Evolutionary conservation across 1,139 yeast genomes (phyloP).

Genomic region (Hyphopichia buzzinii): DNA sequence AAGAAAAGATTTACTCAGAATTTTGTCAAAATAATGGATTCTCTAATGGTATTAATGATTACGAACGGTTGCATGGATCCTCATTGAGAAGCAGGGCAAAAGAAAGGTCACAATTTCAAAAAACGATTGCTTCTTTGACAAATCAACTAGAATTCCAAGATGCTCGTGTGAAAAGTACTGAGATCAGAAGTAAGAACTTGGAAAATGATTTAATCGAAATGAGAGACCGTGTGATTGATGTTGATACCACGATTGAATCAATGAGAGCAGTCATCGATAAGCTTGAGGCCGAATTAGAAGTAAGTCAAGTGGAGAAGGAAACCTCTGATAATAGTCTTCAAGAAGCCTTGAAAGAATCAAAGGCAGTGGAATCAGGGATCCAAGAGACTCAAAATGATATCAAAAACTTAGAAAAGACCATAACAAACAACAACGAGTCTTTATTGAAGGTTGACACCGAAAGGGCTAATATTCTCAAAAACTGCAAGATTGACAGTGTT

Average conservation of each 20-base stretch:
- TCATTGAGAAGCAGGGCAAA: constrained; percentile 58
- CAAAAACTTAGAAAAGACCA: constrained; percentile 25
- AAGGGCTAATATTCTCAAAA: constrained; percentile 60
- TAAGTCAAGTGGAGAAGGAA: constrained; percentile 36
- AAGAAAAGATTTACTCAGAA: constrained; percentile 44
- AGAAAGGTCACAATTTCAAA: constrained; percentile 60
- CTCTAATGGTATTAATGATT: constrained; percentile 54
- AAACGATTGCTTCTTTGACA: constrained; percentile 59
- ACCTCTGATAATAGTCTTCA: constrained; percentile 23
- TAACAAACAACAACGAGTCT: constrained; percentile 48
- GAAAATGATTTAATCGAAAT: constrained; percentile 21
- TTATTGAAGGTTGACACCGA: constrained; percentile 56
- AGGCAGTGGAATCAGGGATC: constrained; percentile 28
- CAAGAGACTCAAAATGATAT: constrained; percentile 36
- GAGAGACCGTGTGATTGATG: constrained; percentile 11
- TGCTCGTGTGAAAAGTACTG: constrained; percentile 52
- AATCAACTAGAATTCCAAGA: constrained; percentile 65
- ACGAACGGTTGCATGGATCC: constrained; percentile 67
- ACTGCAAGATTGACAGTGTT: constrained; percentile 73
- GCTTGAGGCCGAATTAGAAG: constrained; percentile 51
- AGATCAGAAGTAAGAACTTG: constrained; percentile 40
- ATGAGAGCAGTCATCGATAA: constrained; percentile 40
- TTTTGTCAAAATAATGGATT: constrained; percentile 59
- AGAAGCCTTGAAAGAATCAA: constrained; percentile 24
- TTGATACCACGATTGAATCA: constrained; percentile 32